These are phyloP conservation scores for Alliaria petiolata DNA, from an alignment of 345 rosid species.

Conservation along the genomic window DNA sequence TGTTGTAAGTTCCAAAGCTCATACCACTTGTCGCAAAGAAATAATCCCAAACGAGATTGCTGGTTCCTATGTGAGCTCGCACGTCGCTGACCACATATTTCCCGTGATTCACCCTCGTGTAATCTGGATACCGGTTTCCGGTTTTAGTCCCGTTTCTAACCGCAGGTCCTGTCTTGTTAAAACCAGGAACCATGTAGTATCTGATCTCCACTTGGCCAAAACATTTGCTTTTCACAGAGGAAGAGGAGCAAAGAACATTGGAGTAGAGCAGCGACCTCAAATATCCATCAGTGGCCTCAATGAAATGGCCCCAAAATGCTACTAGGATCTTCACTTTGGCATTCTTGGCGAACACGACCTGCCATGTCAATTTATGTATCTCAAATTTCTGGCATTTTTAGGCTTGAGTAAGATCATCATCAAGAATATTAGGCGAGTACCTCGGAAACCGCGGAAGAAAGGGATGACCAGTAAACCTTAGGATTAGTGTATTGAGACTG, in stretches of 20 bases:
- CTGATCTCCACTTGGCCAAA: conserved; percentile 70
- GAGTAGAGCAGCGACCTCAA: conserved; percentile 68
- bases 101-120: conserved; percentile 75
- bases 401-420: not conserved
- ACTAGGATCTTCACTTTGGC: conserved; percentile 64
- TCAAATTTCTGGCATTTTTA: not conserved
- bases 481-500: conserved; percentile 62
- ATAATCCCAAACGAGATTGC: conserved; percentile 86
- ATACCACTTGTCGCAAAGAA: conserved; percentile 81
- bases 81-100: conserved; percentile 67
- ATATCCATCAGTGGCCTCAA: conserved; percentile 57
- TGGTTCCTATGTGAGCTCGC: conserved; percentile 79
- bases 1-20: conserved; percentile 66
- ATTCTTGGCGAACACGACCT: conserved; percentile 83
- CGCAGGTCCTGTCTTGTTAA: conserved; percentile 76
- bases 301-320: conserved; percentile 55
- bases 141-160: conserved; percentile 41
- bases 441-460: conserved; percentile 75
- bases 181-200: conserved; percentile 74
- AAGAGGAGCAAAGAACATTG: conserved; percentile 64
- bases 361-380: not conserved
- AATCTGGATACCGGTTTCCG: conserved; percentile 62
- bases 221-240: conserved; percentile 59
- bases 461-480: conserved; percentile 71
- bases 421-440: conserved; percentile 30